Evolutionary conservation across 768 basidiomycete species (phyloP).

Genomic region (Paxillus rubicundulus): DNA sequence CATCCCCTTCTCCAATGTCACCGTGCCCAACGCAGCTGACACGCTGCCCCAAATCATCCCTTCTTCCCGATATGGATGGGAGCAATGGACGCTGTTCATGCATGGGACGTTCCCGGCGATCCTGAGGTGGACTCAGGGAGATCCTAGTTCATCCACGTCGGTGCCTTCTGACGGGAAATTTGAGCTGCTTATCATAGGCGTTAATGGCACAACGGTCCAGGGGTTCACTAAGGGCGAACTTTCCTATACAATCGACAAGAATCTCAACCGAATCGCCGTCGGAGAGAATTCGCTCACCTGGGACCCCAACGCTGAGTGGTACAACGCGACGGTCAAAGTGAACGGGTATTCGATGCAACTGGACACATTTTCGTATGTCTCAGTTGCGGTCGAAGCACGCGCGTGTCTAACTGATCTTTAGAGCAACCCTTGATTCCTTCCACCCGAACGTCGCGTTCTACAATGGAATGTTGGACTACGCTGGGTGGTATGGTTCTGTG

Average conservation of each 20-base stretch:
- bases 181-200: conserved; percentile 3
- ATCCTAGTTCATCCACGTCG: conserved; percentile 1
- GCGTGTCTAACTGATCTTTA: neutral
- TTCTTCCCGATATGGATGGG: conserved; percentile 5
- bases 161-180: conserved; percentile 1
- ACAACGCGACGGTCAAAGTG: conserved; percentile 7
- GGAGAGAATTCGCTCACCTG: conserved; percentile 9
- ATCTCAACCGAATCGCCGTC: conserved; percentile 7
- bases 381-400: neutral
- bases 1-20: conserved; percentile 11
- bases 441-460: conserved; percentile 12
- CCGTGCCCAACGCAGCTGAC: conserved; percentile 10
- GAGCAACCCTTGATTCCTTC: conserved; percentile 10
- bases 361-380: conserved; percentile 12
- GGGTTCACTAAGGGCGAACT: neutral
- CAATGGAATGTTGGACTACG: conserved; percentile 11
- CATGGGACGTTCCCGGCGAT: conserved; percentile 11
- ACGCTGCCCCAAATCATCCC: conserved; percentile 14
- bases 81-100: conserved; percentile 14
- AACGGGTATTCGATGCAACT: conserved; percentile 9
- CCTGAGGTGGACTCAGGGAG: conserved; percentile 14
- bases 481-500: conserved; percentile 12
- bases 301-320: conserved; percentile 13
- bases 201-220: conserved; percentile 11
- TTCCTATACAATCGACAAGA: neutral